Conservation (phyloP, 805 yeast genomes). For the Ogataea neopini region DNA sequence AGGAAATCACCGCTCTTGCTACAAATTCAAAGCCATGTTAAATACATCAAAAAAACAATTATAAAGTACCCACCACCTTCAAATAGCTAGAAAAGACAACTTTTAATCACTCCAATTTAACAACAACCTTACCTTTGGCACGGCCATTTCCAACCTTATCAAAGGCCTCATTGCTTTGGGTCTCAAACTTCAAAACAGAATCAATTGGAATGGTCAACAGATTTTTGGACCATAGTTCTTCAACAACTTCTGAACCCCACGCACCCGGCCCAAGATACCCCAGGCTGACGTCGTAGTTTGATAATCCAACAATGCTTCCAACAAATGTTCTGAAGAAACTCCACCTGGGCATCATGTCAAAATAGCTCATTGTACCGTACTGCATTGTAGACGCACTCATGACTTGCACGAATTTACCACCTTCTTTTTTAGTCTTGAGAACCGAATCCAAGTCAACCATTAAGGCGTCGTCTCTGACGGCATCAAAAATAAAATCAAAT, state of each 20-base stretch:
- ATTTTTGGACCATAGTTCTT: conserved; percentile 47
- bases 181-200: conserved; percentile 48
- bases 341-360: conserved; percentile 28
- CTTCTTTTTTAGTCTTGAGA: conserved; percentile 47
- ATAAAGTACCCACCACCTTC: too few species aligned
- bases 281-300: conserved; percentile 10
- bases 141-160: conserved; percentile 45
- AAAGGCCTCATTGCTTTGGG: conserved; percentile 49
- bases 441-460: conserved; percentile 42
- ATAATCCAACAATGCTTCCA: conserved; percentile 19
- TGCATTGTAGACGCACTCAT: conserved; percentile 54
- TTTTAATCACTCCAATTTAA: conserved; percentile 27
- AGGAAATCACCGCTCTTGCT: too few species aligned
- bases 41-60: too few species aligned
- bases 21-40: too few species aligned
- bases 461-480: conserved; percentile 59
- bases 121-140: conserved; percentile 70
- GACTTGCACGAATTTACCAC: conserved; percentile 53
- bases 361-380: conserved; percentile 31
- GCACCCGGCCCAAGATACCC: conserved; percentile 9
- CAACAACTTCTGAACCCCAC: conserved; percentile 34
- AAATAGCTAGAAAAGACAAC: too few species aligned
- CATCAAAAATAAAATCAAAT: conserved; percentile 66
- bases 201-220: conserved; percentile 52
- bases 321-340: conserved; percentile 16